Base-by-base conservation (phyloP, 208 protist genomes). In the Leishmania gerbilli region DNA sequence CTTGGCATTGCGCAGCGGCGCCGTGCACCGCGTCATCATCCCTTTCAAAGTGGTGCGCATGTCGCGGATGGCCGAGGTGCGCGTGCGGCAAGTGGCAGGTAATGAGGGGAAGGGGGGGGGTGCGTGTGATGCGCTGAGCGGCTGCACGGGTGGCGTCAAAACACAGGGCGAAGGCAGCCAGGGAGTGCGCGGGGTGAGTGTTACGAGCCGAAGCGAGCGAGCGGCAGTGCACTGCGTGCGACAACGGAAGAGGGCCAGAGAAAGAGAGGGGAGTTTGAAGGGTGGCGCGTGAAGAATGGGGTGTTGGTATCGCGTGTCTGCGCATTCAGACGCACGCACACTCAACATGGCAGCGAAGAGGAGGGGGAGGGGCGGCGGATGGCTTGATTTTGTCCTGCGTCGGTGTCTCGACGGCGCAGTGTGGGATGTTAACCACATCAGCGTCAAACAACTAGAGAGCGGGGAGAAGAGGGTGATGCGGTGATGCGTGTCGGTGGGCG, bases 1-100 rank as follows among this genome's bases (percentile, higher is more conserved):
- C 62, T 86, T 80, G 11, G 15, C 53, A 40, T 15, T 65, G 62
- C 15, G 84, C 79, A 87, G 84, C 76, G 72, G 79, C 47, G 47
- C 40, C 3, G 51, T 82, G 80, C 79, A 62, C 47, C 74, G 79
- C 51, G 53, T 21, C 71, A 53, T 1, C 53, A 84, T 1, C 31
- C 1, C 19, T 24, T 45, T 53, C 19, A 11, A 4, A 5, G 53
- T 49, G 15, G 31, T 2, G 72, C 72, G 72, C 72, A 76, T 76
- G 17, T 31, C 60, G 27, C n/a, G 15, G 72, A 34, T 2, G 6
- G 34, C 4, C 4, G 17, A 42, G 53, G 15, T 24, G 42, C 47
- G 24, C 7, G 47, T 49, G 6, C 19, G 15, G 37, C 15, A 47
- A 24, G 67, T 37, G 71, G 31, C 27, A 34, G 31, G 15, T 21